Evolutionary conservation across 2,329 filamentous ascomycete genomes (phyloP), one percentile per base, ranked within the genome.

Genomic region (Alternaria brassicicola): DNA sequence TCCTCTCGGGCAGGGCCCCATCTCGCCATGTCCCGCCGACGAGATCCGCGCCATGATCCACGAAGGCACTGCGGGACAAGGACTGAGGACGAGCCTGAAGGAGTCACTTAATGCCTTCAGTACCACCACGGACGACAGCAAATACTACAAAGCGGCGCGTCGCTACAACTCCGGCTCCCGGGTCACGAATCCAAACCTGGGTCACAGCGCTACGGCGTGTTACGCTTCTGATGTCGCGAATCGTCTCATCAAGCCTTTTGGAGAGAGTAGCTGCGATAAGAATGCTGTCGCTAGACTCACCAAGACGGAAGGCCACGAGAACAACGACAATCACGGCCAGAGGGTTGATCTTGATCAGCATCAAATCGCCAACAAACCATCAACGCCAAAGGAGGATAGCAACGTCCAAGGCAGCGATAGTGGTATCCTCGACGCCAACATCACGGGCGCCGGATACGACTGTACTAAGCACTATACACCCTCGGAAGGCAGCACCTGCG

Each of bases 221-320:
- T 86, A 86, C 67, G 75, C 79, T 8, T 78, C 74, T 17, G 83
- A 85, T 61, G 74, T 85, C 61, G 83, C 84, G 46, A 84, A 83
- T 65, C 74, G 81, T 42, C 15, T 78, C 80, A 12, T 71, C 72
- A 35, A 6, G 2, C 43, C 28, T 21, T 46, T 46, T 21, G 17
- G 28, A 8, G 19, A 46, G 2, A 46, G 43, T 10, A 33, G 12
- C 17, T 46, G 43, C 19, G 28, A 46, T 12, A 46, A 33, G 17
- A 15, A 10, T n/a, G 43, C 43, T 43, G 46, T 53, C 39, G 25
- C 59, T 30, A 36, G 30, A 19, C 39, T 51, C 2, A 19, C 46
- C 1, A 25, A 23, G 46, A 49, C 46, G 1, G 21, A 25, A 19
- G 31, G 46, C 10, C 46, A 21, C 46, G 46, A 9, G 31, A 26